phyloP scores from a whole-genome alignment of 1,284 basidiomycete genomes.

The Puccinia triticina region DNA sequence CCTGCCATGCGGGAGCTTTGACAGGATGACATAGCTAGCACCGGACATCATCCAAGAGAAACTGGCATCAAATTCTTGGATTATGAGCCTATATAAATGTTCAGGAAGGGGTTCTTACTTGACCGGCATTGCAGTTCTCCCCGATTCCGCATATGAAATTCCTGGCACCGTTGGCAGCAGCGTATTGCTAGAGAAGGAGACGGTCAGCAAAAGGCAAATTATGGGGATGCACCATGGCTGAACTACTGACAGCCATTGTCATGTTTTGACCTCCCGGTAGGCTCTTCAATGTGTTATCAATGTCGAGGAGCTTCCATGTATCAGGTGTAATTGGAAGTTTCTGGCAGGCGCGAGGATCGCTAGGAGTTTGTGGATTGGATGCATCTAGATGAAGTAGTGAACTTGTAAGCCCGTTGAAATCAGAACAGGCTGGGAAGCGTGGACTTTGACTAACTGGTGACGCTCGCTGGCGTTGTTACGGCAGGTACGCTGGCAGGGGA shows the following conservation, averaged over 20 bases:
- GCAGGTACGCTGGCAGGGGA: not conserved
- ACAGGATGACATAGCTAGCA: conserved; percentile 34
- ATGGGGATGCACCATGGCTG: not conserved
- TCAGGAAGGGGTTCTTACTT: conserved; percentile 9
- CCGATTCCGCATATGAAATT: conserved; percentile 47
- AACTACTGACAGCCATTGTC: conserved; percentile 36
- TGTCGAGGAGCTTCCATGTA: conserved; percentile 37
- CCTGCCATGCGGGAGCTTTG: conserved; percentile 46
- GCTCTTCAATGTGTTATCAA: conserved; percentile 29
- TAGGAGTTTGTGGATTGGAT: not conserved
- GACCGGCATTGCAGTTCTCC: conserved; percentile 41
- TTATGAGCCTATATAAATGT: not conserved
- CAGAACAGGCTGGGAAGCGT: not conserved
- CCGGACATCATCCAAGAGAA: not conserved
- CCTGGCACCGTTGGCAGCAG: conserved; percentile 23
- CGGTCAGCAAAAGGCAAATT: not conserved
- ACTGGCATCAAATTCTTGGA: too few species aligned
- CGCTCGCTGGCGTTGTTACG: not conserved
- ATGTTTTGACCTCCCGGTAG: conserved; percentile 28
- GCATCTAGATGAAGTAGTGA: not conserved
- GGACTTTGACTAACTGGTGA: not conserved
- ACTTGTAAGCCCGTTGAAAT: not conserved
- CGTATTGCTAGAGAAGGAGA: conserved; percentile 38
- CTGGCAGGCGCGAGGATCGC: conserved; percentile 1
- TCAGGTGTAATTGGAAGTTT: conserved; percentile 41